These are phyloP conservation scores for Boletus sensibilis DNA, from an alignment of 768 basidiomycete genomes.

Conservation along the genomic window DNA sequence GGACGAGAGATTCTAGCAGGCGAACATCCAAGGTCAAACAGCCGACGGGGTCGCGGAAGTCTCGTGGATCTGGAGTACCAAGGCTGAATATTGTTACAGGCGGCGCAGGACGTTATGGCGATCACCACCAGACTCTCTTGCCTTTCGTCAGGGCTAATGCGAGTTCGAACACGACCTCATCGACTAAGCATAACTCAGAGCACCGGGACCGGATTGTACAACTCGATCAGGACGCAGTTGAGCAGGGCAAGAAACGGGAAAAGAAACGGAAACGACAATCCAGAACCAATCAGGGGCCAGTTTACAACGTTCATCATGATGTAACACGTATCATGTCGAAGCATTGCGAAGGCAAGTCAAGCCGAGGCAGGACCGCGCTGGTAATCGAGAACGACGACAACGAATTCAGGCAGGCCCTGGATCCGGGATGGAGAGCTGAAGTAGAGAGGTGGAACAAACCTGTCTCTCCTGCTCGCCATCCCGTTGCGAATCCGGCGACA, in stretches of 20 bases:
- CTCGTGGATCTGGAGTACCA: conserved; percentile 7
- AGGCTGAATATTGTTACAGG: conserved; percentile 39
- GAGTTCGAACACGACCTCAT: conserved; percentile 1
- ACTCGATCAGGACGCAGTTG: conserved; percentile 2
- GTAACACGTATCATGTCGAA: conserved; percentile 38
- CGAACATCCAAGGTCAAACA: conserved; percentile 17
- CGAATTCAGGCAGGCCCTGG: conserved; percentile 41
- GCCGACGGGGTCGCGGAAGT: conserved; percentile 11
- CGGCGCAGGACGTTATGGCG: conserved; percentile 35
- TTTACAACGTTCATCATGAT: conserved; percentile 41
- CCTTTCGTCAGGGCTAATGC: conserved; percentile 30
- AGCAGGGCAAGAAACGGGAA: conserved; percentile 13
- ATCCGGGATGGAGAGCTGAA: conserved; percentile 37
- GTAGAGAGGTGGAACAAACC: conserved; percentile 33
- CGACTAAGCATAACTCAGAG: conserved; percentile 6
- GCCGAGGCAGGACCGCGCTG: conserved; percentile 26
- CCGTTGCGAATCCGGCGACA: conserved; percentile 2
- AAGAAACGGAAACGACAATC: conserved; percentile 32
- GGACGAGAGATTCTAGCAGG: conserved; percentile 31
- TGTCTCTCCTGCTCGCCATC: conserved; percentile 13
- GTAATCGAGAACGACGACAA: conserved; percentile 47
- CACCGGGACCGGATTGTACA: conserved; percentile 12
- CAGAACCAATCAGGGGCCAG: conserved; percentile 27
- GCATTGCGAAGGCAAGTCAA: conserved; percentile 13
- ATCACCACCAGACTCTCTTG: conserved; percentile 40